Percentiles rank a stretch among this genome's conserved stretches.
These are phyloP conservation scores for Serendipita sp. DNA, from an alignment of 768 basidiomycete species.

Conservation along the genomic window DNA sequence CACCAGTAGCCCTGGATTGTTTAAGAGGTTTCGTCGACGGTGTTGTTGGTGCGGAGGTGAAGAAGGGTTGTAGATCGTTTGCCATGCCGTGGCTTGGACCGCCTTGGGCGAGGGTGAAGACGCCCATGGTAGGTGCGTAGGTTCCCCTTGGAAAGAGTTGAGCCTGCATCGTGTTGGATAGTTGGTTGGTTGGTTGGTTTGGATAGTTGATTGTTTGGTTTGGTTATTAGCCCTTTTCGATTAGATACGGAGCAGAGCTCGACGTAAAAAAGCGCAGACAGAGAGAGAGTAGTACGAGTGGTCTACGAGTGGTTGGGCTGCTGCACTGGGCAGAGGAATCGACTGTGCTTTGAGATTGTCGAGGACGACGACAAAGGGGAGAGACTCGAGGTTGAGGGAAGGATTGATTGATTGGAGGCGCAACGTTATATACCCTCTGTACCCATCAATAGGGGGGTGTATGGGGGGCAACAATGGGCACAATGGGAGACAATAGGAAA, in stretches of 20 bases:
- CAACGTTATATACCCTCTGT: too few species aligned
- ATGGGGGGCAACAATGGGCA: too few species aligned
- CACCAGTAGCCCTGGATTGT: too few species aligned
- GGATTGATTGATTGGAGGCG: too few species aligned
- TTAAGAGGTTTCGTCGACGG: background rate
- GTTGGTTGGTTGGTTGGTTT: constrained; percentile 8
- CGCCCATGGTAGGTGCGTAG: constrained; percentile 12
- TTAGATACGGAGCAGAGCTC: background rate
- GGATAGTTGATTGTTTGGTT: background rate
- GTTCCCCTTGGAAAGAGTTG: constrained; percentile 26
- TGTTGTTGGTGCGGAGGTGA: background rate
- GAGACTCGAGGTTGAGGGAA: too few species aligned
- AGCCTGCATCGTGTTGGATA: constrained; percentile 31
- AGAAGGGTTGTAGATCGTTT: background rate
- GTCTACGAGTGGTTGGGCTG: background rate
- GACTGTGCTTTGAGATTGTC: too few species aligned
- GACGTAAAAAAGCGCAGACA: background rate
- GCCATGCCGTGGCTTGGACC: background rate
- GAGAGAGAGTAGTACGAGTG: background rate
- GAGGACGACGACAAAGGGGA: too few species aligned
- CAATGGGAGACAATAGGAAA: too few species aligned
- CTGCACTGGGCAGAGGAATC: too few species aligned
- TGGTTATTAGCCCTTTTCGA: background rate
- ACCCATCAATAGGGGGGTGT: too few species aligned
- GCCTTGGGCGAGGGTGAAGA: background rate